These are phyloP conservation scores for Vitis cinerea DNA, from an alignment of 164 flowering plant species.

Conservation along the genomic window DNA sequence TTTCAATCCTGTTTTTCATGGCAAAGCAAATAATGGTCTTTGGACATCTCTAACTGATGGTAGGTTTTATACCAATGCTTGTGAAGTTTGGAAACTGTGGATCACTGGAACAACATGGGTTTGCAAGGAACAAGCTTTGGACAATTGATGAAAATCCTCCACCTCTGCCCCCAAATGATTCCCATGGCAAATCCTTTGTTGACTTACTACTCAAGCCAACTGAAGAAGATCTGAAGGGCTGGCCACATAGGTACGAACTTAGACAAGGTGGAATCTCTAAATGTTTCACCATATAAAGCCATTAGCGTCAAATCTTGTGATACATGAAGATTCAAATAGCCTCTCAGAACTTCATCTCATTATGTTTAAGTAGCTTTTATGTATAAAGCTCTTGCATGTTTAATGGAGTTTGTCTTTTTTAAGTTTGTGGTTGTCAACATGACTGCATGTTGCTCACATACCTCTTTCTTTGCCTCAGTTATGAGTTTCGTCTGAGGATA, in stretches of 20 bases:
- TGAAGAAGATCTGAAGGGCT: constrained; percentile 82
- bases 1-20: background rate
- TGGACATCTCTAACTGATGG: constrained; percentile 2
- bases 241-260: constrained; percentile 79
- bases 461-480: constrained; percentile 40
- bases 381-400: background rate
- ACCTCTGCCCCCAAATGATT: constrained; percentile 58
- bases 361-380: too few relatives aligned
- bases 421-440: background rate
- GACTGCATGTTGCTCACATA: background rate
- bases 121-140: constrained; percentile 92
- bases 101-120: constrained; percentile 83
- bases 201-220: constrained; percentile 82
- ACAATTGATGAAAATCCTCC: constrained; percentile 71
- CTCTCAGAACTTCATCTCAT: too few relatives aligned
- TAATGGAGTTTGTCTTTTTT: background rate
- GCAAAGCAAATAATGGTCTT: background rate
- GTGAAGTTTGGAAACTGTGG: constrained; percentile 82
- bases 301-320: too few relatives aligned
- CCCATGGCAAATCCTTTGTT: constrained; percentile 55
- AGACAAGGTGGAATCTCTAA: too few relatives aligned
- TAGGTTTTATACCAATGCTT: constrained; percentile 4
- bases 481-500: constrained; percentile 92
- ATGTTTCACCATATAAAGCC: background rate
- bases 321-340: too few relatives aligned